Conservation (phyloP, 192 early-diverging fungal genomes). For the Coemansia sp. region DNA sequence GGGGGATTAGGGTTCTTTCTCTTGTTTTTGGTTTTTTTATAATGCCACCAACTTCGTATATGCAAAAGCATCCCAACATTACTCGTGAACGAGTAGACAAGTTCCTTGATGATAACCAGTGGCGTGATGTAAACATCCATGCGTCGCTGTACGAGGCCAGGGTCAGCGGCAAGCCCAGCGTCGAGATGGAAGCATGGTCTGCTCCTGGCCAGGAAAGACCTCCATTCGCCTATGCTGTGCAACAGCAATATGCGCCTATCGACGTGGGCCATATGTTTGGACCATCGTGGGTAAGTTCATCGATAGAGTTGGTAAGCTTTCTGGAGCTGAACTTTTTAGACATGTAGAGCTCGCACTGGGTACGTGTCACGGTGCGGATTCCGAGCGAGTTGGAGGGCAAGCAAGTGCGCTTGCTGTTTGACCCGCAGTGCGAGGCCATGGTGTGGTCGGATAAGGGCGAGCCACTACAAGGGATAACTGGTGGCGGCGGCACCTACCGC, state of each 20-base stretch:
- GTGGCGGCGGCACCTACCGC: constrained; percentile 44
- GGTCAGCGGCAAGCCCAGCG: constrained; percentile 39
- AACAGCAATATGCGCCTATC: constrained; percentile 64
- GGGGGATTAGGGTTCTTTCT: not conserved
- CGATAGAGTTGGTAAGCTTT: too few relatives aligned
- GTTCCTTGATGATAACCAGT: constrained; percentile 65
- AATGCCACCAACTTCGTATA: constrained; percentile 25
- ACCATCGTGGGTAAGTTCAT: constrained; percentile 66
- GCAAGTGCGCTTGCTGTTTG: constrained; percentile 81
- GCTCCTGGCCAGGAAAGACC: constrained; percentile 54
- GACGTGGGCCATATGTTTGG: constrained; percentile 75
- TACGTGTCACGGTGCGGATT: constrained; percentile 65
- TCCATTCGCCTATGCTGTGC: constrained; percentile 53
- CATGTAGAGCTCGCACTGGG: constrained; percentile 67
- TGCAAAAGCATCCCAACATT: constrained; percentile 70
- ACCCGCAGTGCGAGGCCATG: constrained; percentile 84
- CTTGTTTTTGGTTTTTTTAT: not conserved
- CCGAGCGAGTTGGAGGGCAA: constrained; percentile 64
- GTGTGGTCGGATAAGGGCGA: constrained; percentile 81
- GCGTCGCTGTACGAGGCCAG: constrained; percentile 53
- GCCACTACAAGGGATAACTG: constrained; percentile 87
- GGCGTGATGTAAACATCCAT: constrained; percentile 66
- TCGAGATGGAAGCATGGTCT: constrained; percentile 55
- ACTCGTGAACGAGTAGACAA: constrained; percentile 71
- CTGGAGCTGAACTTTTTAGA: not conserved